phyloP scores from a whole-genome alignment of 2,329 filamentous ascomycete genomes.

The Ceratocystis harringtonii region DNA sequence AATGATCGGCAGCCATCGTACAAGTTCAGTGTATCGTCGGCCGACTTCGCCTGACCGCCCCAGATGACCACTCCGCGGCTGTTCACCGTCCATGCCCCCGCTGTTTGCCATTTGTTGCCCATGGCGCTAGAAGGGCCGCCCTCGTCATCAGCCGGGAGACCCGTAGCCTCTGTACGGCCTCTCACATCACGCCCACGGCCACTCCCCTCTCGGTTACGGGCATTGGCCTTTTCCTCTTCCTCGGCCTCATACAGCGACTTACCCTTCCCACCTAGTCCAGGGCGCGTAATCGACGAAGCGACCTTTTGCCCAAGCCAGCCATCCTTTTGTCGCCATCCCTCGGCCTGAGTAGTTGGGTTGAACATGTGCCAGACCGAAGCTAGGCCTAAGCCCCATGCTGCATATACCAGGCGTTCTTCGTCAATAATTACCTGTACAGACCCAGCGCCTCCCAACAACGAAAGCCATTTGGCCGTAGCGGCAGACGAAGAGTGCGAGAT shows the following conservation, averaged over 20 bases:
- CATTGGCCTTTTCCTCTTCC: not conserved
- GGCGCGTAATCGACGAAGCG: slow-evolving; percentile 28
- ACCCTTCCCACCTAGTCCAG: slow-evolving; percentile 6
- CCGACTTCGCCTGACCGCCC: slow-evolving; percentile 33
- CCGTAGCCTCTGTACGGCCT: slow-evolving; percentile 18
- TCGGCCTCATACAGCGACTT: slow-evolving; percentile 7
- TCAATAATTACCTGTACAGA: slow-evolving; percentile 41
- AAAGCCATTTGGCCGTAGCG: slow-evolving; percentile 42
- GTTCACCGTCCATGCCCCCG: slow-evolving; percentile 37
- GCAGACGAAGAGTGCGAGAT: slow-evolving; percentile 43
- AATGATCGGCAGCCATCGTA: slow-evolving; percentile 31
- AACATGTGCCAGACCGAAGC: slow-evolving; percentile 37
- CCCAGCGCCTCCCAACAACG: slow-evolving; percentile 42
- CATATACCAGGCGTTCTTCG: slow-evolving; percentile 41
- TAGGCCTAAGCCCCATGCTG: slow-evolving; percentile 43
- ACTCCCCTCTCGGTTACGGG: not conserved
- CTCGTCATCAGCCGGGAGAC: slow-evolving; percentile 19
- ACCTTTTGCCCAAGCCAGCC: slow-evolving; percentile 40
- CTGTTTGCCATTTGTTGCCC: slow-evolving; percentile 43
- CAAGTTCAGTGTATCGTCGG: slow-evolving; percentile 38
- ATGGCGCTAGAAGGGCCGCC: slow-evolving; percentile 30
- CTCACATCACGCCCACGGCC: not conserved
- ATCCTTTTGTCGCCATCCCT: slow-evolving; percentile 36
- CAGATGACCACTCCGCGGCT: slow-evolving; percentile 35
- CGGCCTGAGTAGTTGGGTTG: slow-evolving; percentile 37